Conservation (phyloP, 768 basidiomycete genomes). For the Leucosporidium creatinivorum region DNA sequence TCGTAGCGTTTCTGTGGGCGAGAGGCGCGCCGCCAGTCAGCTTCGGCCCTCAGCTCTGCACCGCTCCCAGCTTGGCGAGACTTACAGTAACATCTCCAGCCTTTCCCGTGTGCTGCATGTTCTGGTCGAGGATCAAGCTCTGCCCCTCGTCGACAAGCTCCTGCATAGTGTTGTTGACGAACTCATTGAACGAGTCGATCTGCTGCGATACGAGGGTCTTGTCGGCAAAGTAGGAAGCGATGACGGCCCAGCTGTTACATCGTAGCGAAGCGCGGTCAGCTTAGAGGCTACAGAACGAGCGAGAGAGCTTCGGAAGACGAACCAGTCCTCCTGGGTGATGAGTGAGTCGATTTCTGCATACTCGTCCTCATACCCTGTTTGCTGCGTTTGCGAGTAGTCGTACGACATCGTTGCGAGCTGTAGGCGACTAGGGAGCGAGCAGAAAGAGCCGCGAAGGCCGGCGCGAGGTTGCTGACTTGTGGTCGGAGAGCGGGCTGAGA, state of each 20-base stretch:
- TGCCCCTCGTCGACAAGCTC: conserved; percentile 94
- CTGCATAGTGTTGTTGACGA: conserved; percentile 99
- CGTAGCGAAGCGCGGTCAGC: background rate
- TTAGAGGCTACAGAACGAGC: background rate
- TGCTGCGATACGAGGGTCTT: conserved; percentile 97
- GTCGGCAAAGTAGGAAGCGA: conserved; percentile 91
- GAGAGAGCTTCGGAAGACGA: background rate
- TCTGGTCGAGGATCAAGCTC: conserved; percentile 93
- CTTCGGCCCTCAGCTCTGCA: background rate
- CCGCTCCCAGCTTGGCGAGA: background rate
- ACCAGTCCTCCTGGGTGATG: conserved; percentile 34
- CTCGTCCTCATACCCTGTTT: background rate
- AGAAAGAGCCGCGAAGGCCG: too few species aligned
- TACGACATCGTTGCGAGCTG: background rate
- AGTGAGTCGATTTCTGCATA: conserved; percentile 9
- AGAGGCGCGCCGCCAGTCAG: background rate
- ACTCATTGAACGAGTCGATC: conserved; percentile 96
- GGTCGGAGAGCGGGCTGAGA: too few species aligned
- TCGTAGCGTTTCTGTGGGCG: conserved; percentile 70
- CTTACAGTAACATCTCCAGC: conserved; percentile 48
- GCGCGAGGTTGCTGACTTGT: too few species aligned
- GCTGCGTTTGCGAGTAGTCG: background rate
- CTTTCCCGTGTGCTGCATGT: conserved; percentile 88
- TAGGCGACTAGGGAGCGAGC: too few species aligned
- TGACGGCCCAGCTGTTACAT: conserved; percentile 77